phyloP scores from a whole-genome alignment of 306 rosid species.

The Mimosa pudica region DNA sequence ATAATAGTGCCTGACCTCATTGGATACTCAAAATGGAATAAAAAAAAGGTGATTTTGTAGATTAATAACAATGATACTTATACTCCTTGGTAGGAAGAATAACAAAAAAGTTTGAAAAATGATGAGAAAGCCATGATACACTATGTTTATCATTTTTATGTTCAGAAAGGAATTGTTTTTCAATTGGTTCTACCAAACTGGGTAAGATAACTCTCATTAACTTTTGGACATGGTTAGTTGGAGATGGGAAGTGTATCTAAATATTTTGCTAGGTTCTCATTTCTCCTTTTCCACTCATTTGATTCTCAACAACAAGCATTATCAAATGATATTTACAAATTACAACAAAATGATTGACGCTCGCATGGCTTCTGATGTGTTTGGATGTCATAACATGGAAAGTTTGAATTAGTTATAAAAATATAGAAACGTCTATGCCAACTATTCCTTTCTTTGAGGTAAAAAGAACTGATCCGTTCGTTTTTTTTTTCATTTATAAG shows the following conservation, averaged over 20 bases:
- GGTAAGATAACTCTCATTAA: not conserved
- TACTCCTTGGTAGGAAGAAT: not conserved
- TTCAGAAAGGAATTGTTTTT: not conserved
- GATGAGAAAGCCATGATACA: not conserved
- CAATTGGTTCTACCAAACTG: not conserved
- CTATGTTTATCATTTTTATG: not conserved
- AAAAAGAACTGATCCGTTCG: too few species aligned
- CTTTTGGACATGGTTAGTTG: not conserved
- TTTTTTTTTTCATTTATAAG: not conserved
- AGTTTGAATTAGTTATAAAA: not conserved
- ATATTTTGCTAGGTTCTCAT: not conserved
- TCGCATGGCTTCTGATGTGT: constrained; percentile 16
- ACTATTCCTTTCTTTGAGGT: not conserved
- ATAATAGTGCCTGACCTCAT: constrained; percentile 17
- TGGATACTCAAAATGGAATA: not conserved
- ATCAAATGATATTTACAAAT: not conserved
- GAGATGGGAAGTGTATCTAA: not conserved
- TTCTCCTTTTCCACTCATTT: not conserved
- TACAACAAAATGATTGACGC: not conserved
- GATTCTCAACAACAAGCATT: not conserved
- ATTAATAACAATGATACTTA: not conserved
- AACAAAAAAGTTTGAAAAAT: not conserved
- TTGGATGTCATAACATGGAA: not conserved
- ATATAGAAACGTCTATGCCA: not conserved
- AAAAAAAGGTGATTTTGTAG: not conserved